A percentile compares a stretch with the other conserved stretches of the same genome.
phyloP scores from a whole-genome alignment of 179 eudicot species.

The Beta lomatogona region DNA sequence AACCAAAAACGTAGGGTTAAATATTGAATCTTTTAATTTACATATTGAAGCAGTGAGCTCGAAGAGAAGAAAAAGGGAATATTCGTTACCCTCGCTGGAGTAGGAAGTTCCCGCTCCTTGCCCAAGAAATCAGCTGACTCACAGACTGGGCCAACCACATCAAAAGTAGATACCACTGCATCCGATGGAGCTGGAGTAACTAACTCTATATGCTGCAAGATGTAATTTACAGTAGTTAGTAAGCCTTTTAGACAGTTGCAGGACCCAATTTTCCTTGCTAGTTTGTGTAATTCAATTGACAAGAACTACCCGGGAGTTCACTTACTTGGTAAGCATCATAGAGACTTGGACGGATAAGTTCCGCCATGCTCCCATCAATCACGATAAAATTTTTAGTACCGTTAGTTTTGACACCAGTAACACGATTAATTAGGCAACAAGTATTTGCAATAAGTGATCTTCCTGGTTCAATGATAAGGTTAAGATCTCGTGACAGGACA shows the following conservation, averaged over 20 bases:
- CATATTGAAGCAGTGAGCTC: neutral
- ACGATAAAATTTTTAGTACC: constrained; percentile 88
- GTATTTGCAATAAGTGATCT: constrained; percentile 92
- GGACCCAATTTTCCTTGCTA: neutral
- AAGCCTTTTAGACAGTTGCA: neutral
- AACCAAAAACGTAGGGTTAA: neutral
- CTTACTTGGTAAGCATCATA: constrained; percentile 96
- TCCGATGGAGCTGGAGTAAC: constrained; percentile 75
- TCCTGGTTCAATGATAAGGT: constrained; percentile 94
- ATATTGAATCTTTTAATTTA: neutral
- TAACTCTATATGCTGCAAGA: constrained; percentile 88
- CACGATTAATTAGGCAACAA: constrained; percentile 90
- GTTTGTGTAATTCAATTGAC: no score
- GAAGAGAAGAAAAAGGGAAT: neutral
- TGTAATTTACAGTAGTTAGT: neutral
- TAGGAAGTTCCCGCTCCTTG: constrained; percentile 82
- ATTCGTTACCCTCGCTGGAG: constrained; percentile 62
- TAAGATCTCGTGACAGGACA: constrained; percentile 72
- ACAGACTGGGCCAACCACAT: constrained; percentile 96
- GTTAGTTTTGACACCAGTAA: constrained; percentile 95
- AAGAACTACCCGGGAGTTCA: neutral
- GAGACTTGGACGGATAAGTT: constrained; percentile 96
- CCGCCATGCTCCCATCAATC: constrained; percentile 98
- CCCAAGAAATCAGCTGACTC: constrained; percentile 98
- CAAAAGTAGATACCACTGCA: constrained; percentile 70